These are phyloP conservation scores for Trametes cingulata DNA, from an alignment of 768 basidiomycete genomes.

Conservation along the genomic window DNA sequence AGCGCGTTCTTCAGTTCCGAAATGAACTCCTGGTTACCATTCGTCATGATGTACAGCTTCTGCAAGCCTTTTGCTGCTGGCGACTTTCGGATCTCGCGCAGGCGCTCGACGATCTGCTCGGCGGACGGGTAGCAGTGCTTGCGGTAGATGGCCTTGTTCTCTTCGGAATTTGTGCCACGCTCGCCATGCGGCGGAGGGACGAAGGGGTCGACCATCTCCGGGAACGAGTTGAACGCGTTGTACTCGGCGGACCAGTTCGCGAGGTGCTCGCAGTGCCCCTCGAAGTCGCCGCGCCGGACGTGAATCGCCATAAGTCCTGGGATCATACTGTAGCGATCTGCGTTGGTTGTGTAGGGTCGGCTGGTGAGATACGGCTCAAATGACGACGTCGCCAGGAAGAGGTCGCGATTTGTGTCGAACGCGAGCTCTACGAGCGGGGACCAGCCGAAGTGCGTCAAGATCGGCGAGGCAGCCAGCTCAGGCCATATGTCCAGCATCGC, in stretches of 20 bases:
- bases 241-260: slow-evolving; percentile 41
- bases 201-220: slow-evolving; percentile 51
- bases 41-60: slow-evolving; percentile 65
- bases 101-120: slow-evolving; percentile 48
- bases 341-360: slow-evolving; percentile 3
- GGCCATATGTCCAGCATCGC: slow-evolving; percentile 39
- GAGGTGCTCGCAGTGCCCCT: slow-evolving; percentile 47
- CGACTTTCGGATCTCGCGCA: slow-evolving; percentile 31
- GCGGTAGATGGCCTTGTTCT: slow-evolving; percentile 36
- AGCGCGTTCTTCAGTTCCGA: slow-evolving; percentile 45
- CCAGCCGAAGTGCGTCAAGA: slow-evolving; percentile 53
- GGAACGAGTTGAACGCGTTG: slow-evolving; percentile 58
- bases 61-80: slow-evolving; percentile 34
- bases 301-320: slow-evolving; percentile 58
- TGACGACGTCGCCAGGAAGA: slow-evolving; percentile 14
- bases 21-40: slow-evolving; percentile 54
- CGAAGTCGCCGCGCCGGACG: slow-evolving; percentile 58
- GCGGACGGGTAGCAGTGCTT: slow-evolving; percentile 55
- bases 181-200: slow-evolving; percentile 26
- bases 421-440: slow-evolving; percentile 52
- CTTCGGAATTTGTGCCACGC: slow-evolving; percentile 22
- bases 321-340: slow-evolving; percentile 35
- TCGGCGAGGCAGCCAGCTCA: slow-evolving; percentile 46
- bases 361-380: slow-evolving; percentile 2
- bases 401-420: slow-evolving; percentile 24